Evolutionary conservation across 2,329 filamentous ascomycete genomes (phyloP).

Genomic region (Exophiala alcalophila): DNA sequence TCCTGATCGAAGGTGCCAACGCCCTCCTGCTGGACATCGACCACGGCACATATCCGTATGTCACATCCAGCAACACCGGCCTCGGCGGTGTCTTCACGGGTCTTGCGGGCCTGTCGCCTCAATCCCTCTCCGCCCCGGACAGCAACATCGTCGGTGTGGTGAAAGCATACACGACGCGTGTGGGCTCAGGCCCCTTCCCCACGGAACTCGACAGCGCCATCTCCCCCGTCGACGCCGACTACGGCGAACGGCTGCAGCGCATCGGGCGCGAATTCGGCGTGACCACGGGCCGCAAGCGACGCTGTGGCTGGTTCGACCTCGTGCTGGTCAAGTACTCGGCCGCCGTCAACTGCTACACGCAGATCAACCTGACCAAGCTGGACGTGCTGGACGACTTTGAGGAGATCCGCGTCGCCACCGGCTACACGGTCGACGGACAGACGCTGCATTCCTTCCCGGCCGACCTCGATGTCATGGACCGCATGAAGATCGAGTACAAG

Average conservation of each 20-base stretch:
- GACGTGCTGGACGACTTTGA: conserved; percentile 64
- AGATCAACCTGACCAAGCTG: conserved; percentile 63
- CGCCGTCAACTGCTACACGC: conserved; percentile 52
- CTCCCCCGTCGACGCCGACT: conserved; percentile 26
- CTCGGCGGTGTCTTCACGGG: conserved; percentile 55
- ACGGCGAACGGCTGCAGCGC: conserved; percentile 50
- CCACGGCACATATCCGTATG: conserved; percentile 52
- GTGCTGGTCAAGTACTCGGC: conserved; percentile 63
- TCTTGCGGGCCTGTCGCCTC: conserved; percentile 56
- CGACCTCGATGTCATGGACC: conserved; percentile 49
- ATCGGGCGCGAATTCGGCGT: conserved; percentile 55
- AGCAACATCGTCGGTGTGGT: conserved; percentile 57
- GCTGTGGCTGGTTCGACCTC: conserved; percentile 64
- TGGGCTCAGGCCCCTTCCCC: conserved; percentile 60
- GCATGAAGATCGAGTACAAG: conserved; percentile 56
- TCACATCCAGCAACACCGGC: conserved; percentile 49
- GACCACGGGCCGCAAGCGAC: conserved; percentile 59
- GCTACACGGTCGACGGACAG: conserved; percentile 54
- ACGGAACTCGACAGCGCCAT: conserved; percentile 45
- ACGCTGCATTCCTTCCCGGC: conserved; percentile 57
- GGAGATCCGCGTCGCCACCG: conserved; percentile 59
- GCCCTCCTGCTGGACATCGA: conserved; percentile 61
- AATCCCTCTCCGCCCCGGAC: conserved; percentile 49
- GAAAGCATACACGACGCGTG: conserved; percentile 63
- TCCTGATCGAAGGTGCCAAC: conserved; percentile 63